Percentiles rank a stretch among this genome's conserved stretches.
These are phyloP conservation scores for Melaleuca alternifolia DNA, from an alignment of 345 rosid genomes.

Conservation along the genomic window DNA sequence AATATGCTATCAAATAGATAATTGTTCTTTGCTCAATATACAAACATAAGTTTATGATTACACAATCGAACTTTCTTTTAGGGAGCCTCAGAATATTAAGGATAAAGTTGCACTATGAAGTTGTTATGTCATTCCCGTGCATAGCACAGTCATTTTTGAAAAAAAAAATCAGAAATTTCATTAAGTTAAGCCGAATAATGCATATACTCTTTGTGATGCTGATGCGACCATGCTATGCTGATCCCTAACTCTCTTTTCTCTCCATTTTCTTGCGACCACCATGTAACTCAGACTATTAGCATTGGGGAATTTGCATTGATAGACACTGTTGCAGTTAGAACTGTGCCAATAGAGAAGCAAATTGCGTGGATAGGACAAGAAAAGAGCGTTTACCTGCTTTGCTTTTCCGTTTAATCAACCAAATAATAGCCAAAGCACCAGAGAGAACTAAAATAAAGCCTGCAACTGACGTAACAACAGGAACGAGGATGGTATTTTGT, in stretches of 20 bases:
- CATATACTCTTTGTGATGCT: neutral
- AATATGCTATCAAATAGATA: neutral
- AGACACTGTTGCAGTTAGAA: neutral
- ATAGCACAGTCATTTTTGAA: neutral
- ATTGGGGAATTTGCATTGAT: neutral
- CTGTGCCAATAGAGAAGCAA: neutral
- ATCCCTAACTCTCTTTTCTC: neutral
- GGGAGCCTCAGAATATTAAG: neutral
- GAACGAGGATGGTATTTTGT: neutral
- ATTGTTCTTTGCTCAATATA: neutral
- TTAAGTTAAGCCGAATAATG: neutral
- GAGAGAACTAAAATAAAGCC: neutral
- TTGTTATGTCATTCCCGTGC: neutral
- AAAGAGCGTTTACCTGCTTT: neutral
- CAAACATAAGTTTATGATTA: neutral
- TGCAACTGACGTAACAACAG: neutral
- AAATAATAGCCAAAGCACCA: neutral
- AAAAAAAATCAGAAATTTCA: neutral
- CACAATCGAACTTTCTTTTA: neutral
- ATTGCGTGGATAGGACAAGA: neutral
- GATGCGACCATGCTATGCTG: neutral
- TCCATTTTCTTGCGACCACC: neutral
- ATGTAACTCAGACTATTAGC: neutral
- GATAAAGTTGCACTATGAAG: neutral
- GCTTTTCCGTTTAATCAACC: neutral